A percentile compares a stretch with the other conserved stretches of the same genome.
Conservation (phyloP, 1,284 basidiomycete genomes). For the Leccinum solheimii region DNA sequence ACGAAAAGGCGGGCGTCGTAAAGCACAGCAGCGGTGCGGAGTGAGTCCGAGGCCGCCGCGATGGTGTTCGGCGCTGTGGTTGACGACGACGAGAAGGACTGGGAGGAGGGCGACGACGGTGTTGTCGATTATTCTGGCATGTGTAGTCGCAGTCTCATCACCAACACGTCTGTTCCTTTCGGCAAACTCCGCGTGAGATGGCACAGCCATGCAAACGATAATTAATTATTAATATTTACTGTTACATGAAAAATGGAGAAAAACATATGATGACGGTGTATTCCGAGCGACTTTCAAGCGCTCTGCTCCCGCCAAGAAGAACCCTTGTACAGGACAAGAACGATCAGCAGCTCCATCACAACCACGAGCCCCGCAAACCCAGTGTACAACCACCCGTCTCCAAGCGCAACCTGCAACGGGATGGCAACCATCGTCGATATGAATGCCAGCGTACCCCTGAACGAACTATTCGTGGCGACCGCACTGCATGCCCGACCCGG, state of each 20-base stretch:
- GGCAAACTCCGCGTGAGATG: conserved; percentile 17
- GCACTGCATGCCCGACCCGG: conserved; percentile 69
- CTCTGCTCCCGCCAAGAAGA: conserved; percentile 41
- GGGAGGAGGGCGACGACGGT: not conserved
- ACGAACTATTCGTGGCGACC: conserved; percentile 69
- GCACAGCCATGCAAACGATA: conserved; percentile 22
- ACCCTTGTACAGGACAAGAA: conserved; percentile 53
- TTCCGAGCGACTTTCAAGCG: not conserved
- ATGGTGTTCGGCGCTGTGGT: conserved; percentile 12
- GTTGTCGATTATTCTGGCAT: conserved; percentile 31
- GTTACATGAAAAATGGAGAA: conserved; percentile 13
- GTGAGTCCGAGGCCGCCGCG: conserved; percentile 9
- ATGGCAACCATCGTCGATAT: conserved; percentile 68
- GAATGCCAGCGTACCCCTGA: conserved; percentile 70
- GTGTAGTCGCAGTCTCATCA: conserved; percentile 25
- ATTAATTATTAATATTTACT: not conserved
- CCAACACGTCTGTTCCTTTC: conserved; percentile 23
- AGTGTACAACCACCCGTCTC: conserved; percentile 75
- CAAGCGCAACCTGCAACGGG: conserved; percentile 60
- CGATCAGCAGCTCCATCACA: conserved; percentile 51
- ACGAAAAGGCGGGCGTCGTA: not conserved
- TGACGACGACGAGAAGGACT: conserved; percentile 15
- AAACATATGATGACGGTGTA: not conserved
- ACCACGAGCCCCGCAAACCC: conserved; percentile 66
- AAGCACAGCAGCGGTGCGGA: not conserved